Base-by-base conservation (phyloP, 176 grass and related monocot genomes). In the Oryza rufipogon region DNA sequence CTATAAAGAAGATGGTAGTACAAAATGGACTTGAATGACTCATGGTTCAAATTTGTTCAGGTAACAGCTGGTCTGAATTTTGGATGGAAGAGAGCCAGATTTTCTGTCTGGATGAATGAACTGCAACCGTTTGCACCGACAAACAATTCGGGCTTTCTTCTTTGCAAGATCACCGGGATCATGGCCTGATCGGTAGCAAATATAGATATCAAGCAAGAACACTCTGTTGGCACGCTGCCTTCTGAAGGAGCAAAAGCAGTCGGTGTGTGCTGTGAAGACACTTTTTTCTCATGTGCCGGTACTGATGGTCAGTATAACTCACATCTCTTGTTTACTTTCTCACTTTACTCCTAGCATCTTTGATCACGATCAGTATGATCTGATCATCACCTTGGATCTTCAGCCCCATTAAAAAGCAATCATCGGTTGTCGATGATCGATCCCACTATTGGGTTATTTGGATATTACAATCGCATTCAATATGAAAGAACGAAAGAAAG, bases 241-340 rank as follows among this genome's bases (percentile, higher is more conserved):
- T 81, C 23, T 42, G 64, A 72, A 56, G 66, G 83, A 81, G 86
- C 84, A 79, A 89, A 84, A 86, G 80, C 2, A 76, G n/a, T 16
- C 25, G 9, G 9, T 38, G 79, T 65, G 56, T 67, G 68, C 32
- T 73, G 73, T 74, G 54, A 80, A 72, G 70, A 88, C 25, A 64
- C 80, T 75, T 88, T 89, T 91, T 75, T 25, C 20, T 90, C 85
- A 90, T 89, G 87, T 97, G 89, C 48, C 3, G 0, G 26, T 85
- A 89, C 81, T 86, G 74, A 92, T 88, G 74, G 90, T 88, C 72
- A 95, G 85, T 88, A 20, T 88, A 84, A 52, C 69, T 88, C 81
- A 89, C 86, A 77, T 48, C 73, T 89, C 15, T 36, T 52, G 25
- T 41, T 10, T 64, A 14, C 80, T 87, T 86, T 84, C 26, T 77